Conservation (phyloP, 192 early-diverging fungal genomes). For the Backusella westeae region DNA sequence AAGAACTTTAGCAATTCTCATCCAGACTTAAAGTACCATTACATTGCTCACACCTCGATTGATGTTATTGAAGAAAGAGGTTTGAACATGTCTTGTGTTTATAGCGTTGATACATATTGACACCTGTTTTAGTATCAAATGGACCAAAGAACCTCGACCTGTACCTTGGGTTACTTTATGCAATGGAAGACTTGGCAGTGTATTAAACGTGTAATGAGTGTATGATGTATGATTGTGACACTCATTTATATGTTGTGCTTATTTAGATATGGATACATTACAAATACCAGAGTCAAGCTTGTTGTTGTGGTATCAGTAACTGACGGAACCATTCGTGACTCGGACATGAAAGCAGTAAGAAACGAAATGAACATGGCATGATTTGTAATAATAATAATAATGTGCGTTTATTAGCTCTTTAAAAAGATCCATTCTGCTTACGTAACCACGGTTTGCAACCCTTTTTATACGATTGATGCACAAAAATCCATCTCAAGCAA, state of each 20-base stretch:
- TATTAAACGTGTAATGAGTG: conserved; percentile 37
- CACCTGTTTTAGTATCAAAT: conserved; percentile 38
- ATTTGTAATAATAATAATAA: too few relatives aligned
- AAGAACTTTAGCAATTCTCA: conserved; percentile 72
- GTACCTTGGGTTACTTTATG: conserved; percentile 85
- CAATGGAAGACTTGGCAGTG: conserved; percentile 88
- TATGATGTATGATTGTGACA: not conserved
- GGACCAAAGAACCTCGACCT: conserved; percentile 70
- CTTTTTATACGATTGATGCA: conserved; percentile 75
- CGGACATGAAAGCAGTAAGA: conserved; percentile 76
- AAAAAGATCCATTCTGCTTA: conserved; percentile 83
- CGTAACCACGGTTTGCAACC: conserved; percentile 77
- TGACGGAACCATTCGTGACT: conserved; percentile 75
- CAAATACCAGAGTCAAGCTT: conserved; percentile 83
- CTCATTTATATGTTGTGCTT: conserved; percentile 12
- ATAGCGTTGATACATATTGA: not conserved
- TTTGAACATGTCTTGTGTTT: conserved; percentile 14
- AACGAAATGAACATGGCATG: not conserved
- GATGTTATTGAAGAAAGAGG: conserved; percentile 90
- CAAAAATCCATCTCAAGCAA: conserved; percentile 51
- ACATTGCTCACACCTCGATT: conserved; percentile 86
- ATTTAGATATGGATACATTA: conserved; percentile 76
- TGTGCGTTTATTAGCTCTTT: conserved; percentile 56
- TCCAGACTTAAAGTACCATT: conserved; percentile 86
- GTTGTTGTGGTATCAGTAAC: conserved; percentile 64